These are phyloP conservation scores for Metschnikowia anglica DNA, from an alignment of 805 yeast species.

Conservation along the genomic window DNA sequence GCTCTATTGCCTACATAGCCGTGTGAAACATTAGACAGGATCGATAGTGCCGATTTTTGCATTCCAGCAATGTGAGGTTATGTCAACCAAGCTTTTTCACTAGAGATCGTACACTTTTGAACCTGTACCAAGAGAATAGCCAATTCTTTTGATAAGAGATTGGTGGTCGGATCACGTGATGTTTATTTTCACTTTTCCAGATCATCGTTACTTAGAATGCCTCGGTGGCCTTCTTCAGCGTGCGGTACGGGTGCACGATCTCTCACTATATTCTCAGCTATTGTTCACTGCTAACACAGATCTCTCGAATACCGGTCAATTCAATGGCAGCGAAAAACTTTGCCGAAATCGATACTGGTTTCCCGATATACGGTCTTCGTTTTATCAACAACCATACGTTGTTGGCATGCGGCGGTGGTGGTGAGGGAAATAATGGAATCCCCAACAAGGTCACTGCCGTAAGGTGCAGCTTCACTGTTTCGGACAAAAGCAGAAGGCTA, in stretches of 20 bases:
- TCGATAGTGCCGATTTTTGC: constrained; percentile 15
- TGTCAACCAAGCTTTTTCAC: neutral
- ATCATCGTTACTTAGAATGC: neutral
- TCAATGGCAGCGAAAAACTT: constrained; percentile 24
- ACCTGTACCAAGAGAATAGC: neutral
- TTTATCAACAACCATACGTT: constrained; percentile 61
- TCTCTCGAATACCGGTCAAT: neutral
- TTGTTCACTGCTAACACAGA: constrained; percentile 1
- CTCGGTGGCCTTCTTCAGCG: constrained; percentile 1
- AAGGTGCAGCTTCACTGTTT: constrained; percentile 52
- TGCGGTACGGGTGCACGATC: constrained; percentile 8
- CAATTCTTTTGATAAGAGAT: no score
- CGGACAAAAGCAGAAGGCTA: constrained; percentile 40
- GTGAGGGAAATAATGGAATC: constrained; percentile 87
- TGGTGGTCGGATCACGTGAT: constrained; percentile 5
- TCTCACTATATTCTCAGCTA: neutral
- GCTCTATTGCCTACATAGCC: constrained; percentile 24
- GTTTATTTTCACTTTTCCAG: neutral
- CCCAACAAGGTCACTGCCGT: constrained; percentile 78
- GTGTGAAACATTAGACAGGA: constrained; percentile 23
- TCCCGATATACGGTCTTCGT: constrained; percentile 79
- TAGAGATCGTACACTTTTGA: neutral
- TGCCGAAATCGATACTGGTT: constrained; percentile 50
- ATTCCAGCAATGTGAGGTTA: neutral
- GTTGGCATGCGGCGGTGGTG: constrained; percentile 91